These are phyloP conservation scores for Globisporangium lucens DNA, from an alignment of 352 stramenopile genomes.

Conservation along the genomic window DNA sequence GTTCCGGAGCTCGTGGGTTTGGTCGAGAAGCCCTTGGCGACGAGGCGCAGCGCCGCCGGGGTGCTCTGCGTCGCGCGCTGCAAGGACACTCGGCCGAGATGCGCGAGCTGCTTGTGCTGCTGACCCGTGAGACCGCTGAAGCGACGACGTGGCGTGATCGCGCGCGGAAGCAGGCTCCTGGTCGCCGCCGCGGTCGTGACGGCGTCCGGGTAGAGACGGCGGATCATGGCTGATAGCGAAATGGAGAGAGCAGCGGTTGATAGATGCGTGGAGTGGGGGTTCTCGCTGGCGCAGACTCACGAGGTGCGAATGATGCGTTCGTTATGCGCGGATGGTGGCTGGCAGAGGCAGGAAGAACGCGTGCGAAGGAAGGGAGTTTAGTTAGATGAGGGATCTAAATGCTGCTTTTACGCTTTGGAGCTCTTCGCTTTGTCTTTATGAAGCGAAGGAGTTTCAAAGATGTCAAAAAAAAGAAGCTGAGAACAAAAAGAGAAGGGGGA, in stretches of 20 bases:
- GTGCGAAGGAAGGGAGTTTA: neutral
- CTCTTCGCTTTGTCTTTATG: neutral
- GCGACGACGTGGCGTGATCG: neutral
- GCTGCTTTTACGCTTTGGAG: neutral
- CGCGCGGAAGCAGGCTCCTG: conserved; percentile 6
- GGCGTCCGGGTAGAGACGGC: conserved; percentile 9
- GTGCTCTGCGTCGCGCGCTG: neutral
- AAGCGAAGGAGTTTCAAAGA: neutral
- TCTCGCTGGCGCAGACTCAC: neutral
- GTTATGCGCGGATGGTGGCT: neutral
- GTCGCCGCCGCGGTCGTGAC: neutral
- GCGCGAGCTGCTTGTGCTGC: conserved; percentile 2
- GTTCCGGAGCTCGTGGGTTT: conserved; percentile 5
- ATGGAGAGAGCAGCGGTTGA: neutral
- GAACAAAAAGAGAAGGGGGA: neutral
- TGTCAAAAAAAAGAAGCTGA: neutral
- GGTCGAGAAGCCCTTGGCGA: conserved; percentile 10
- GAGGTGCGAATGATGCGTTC: neutral
- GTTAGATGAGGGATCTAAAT: neutral
- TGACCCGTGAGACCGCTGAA: neutral
- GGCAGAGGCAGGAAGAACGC: neutral
- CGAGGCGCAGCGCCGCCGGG: neutral
- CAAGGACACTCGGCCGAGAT: neutral
- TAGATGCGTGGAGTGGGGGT: neutral
- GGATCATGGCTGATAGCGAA: conserved; percentile 7